A percentile compares a stretch with the other conserved stretches of the same genome.
These are phyloP conservation scores for Dissoconium aciculare DNA, from an alignment of 2,329 filamentous ascomycete genomes.

Conservation along the genomic window DNA sequence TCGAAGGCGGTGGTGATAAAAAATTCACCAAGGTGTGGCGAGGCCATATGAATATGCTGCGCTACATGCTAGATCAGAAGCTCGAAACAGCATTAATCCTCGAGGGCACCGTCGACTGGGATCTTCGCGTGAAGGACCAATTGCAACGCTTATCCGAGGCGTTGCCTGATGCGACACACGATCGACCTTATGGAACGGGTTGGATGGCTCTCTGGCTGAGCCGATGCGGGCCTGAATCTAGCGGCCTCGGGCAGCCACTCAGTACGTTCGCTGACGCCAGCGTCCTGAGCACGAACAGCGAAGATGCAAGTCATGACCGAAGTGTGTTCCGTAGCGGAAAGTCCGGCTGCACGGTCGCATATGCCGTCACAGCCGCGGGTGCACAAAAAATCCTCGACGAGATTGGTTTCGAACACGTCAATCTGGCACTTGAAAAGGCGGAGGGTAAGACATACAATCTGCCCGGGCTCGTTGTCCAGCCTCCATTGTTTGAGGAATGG, in stretches of 20 bases:
- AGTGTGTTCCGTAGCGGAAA: neutral
- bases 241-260: too few species aligned
- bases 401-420: slow-evolving; percentile 1
- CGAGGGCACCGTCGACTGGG: slow-evolving; percentile 34
- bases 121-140: slow-evolving; percentile 29
- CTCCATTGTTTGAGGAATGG: neutral
- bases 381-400: neutral
- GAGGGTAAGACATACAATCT: neutral
- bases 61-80: slow-evolving; percentile 15
- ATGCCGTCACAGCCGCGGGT: neutral
- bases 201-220: neutral
- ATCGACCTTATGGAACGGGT: neutral
- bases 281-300: too few species aligned
- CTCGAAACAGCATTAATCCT: slow-evolving; percentile 29
- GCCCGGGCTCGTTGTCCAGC: neutral
- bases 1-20: slow-evolving; percentile 1
- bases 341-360: neutral
- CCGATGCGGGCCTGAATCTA: too few species aligned
- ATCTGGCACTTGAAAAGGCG: neutral
- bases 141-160: slow-evolving; percentile 19
- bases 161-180: neutral
- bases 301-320: too few species aligned
- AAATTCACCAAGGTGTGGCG: neutral
- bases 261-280: too few species aligned
- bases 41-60: neutral